Evolutionary conservation across 176 grass and related monocot species (phyloP), one percentile per base, ranked within the genome.

Genomic region (Echinochloa phyllopogon): DNA sequence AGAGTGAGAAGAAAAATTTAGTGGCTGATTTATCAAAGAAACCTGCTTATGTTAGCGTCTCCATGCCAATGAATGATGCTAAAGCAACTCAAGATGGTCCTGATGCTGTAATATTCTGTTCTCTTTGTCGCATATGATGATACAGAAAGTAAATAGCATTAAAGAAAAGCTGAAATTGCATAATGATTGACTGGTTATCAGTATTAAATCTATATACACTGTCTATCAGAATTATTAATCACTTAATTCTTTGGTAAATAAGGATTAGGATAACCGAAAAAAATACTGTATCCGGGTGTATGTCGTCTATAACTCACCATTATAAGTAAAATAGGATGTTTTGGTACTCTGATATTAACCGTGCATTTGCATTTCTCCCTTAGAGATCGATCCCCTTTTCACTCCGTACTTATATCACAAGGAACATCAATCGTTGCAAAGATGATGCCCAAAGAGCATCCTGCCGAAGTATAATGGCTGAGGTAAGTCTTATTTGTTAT

Each of bases 1-100:
- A 95, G 82, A 84, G 66, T 25, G 89, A 95, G 50, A 93, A 88
- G 82, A 91, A 92, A 92, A 91, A 20, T 69, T 72, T 72, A 64
- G 49, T 21, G 72, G 67, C 63, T 88, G 85, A 75, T 89, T 88
- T 81, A 79, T 27, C 67, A 64, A 50, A 82, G 69, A 98, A 93
- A 89, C 96, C 91, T 80, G 91, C 93, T 69, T 98, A 95, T 83
- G 76, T 95, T 76, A 95, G 93, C 56, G 83, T 95, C 36, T 87
- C 89, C 49, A 70, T 94, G 73, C 83, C 85, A 4, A 93, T 88
- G 61, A 81, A 87, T 21, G 79, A 91, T 76, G 81, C 51, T 66
- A 84, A 88, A 73, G 63, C 80, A 85, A 57, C 86, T 80, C 87
- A 83, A 65, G 23, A 49, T 89, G 82, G 68, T 45, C 78, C 65